Base-by-base conservation (phyloP, 805 yeast genomes). In the Spathaspora boniae region DNA sequence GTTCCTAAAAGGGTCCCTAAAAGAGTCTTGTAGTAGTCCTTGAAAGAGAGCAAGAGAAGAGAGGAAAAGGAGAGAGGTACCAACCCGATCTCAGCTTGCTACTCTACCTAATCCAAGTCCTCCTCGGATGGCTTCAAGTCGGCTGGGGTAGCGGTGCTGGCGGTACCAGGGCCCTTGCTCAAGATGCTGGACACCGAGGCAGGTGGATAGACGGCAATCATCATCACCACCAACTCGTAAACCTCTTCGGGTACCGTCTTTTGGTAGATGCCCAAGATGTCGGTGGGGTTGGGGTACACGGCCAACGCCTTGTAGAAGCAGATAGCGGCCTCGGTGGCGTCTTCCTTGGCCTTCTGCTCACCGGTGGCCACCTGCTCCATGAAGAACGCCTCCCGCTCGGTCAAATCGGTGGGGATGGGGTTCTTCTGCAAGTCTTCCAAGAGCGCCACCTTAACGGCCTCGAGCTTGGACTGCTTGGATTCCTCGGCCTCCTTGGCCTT, bases 231-330 rank as follows among this genome's bases (percentile, higher is more conserved):
- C 48, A 80, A 70, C 55, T 88, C 96, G 57, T 87, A 81, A 39
- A 89, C 80, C 30, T 76, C 80, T 55, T 80, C 82, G 34, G 93
- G 89, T 46, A 91, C 79, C 35, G 89, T 75, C 70, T 84, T 84
- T 70, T 91, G 96, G 67, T 86, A 91, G 51, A 91, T 80, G 34
- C 82, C 83, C 57, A 93, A 73, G 50, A 93, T 78, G 53, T 87
- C 96, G 38, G 94, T 82, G 41, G 98, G 99, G 61, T 84, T 82
- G 43, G 98, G 98, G 62, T 89, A 91, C 12, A 88, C 89, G 27
- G 86, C 77, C 56, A 93, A 72, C 9, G 97, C 98, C 62, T 86
- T 85, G 76, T 93, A 93, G 74, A 88, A 93, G 47, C 82, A 76
- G 48, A 89, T 70, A 25, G 98, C 98, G 29, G 97, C 82, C 41